A percentile compares a stretch with the other conserved stretches of the same genome.
Evolutionary conservation across 371 early-diverging fungal species (phyloP).

Genomic region (Mortierella sp.): DNA sequence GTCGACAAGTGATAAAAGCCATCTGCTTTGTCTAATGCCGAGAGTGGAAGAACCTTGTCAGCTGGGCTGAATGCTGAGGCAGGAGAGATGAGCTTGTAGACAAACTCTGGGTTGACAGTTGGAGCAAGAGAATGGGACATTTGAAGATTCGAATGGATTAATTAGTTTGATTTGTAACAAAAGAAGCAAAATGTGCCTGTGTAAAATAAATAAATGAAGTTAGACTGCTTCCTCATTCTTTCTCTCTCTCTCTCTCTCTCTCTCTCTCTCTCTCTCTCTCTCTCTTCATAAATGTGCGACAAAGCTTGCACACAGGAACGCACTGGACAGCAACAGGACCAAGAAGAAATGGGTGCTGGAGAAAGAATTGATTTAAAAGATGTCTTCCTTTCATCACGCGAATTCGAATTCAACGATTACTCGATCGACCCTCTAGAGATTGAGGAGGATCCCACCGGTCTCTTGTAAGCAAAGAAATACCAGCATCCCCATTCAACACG

Average conservation of each 20-base stretch:
- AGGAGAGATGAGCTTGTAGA: constrained; percentile 54
- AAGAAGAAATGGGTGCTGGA: too few relatives aligned
- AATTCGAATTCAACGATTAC: constrained; percentile 43
- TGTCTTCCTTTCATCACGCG: constrained; percentile 36
- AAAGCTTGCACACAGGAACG: not conserved
- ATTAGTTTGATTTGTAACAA: not conserved
- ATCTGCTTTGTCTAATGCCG: constrained; percentile 46
- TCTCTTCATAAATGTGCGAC: not conserved
- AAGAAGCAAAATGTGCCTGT: not conserved
- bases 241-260: too few relatives aligned
- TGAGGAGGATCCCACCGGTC: constrained; percentile 48
- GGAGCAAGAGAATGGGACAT: constrained; percentile 42
- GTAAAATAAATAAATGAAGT: too few relatives aligned
- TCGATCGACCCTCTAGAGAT: constrained; percentile 41
- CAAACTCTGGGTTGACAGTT: constrained; percentile 23
- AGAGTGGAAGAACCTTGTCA: constrained; percentile 35
- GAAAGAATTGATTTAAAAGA: constrained; percentile 12
- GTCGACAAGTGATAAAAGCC: constrained; percentile 57
- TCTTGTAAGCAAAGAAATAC: constrained; percentile 21
- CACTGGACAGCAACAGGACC: not conserved
- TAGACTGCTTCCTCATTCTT: constrained; percentile 2
- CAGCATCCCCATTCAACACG: too few relatives aligned
- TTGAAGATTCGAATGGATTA: not conserved
- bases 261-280: not conserved
- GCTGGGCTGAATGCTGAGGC: constrained; percentile 30